These are phyloP conservation scores for Plasmodium knowlesi DNA, from an alignment of 169 alveolate genomes.

Conservation along the genomic window DNA sequence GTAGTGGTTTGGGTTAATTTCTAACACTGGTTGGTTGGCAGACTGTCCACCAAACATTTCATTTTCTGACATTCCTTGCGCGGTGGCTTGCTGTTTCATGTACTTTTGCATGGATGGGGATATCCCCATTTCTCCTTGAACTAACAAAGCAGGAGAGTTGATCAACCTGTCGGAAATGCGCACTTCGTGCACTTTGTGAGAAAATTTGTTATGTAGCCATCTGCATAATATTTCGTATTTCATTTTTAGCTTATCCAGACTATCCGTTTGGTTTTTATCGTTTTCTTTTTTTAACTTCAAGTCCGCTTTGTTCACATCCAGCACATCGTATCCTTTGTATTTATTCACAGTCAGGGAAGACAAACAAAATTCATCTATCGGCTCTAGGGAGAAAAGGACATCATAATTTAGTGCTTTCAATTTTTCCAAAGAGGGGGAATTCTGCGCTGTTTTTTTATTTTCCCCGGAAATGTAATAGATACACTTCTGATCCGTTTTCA, in stretches of 20 bases:
- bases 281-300: constrained; percentile 90
- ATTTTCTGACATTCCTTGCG: constrained; percentile 92
- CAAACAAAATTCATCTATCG: constrained; percentile 97
- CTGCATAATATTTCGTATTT: constrained; percentile 91
- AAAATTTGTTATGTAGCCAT: constrained; percentile 90
- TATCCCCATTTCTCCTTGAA: constrained; percentile 94
- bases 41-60: constrained; percentile 88
- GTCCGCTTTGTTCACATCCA: constrained; percentile 95
- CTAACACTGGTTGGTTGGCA: constrained; percentile 94
- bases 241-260: constrained; percentile 82
- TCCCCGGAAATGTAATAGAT: constrained; percentile 97
- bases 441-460: constrained; percentile 89
- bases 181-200: constrained; percentile 92
- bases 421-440: constrained; percentile 95
- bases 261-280: constrained; percentile 77
- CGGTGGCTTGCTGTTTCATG: constrained; percentile 96
- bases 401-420: constrained; percentile 93
- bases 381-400: constrained; percentile 94
- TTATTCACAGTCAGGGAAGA: constrained; percentile 91
- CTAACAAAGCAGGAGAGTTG: constrained; percentile 94
- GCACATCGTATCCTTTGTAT: constrained; percentile 92
- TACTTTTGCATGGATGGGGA: constrained; percentile 97
- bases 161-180: constrained; percentile 91
- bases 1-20: constrained; percentile 95
- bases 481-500: constrained; percentile 94